Base-by-base conservation (phyloP, 2,329 filamentous ascomycete species). In the Fusarium sororula region DNA sequence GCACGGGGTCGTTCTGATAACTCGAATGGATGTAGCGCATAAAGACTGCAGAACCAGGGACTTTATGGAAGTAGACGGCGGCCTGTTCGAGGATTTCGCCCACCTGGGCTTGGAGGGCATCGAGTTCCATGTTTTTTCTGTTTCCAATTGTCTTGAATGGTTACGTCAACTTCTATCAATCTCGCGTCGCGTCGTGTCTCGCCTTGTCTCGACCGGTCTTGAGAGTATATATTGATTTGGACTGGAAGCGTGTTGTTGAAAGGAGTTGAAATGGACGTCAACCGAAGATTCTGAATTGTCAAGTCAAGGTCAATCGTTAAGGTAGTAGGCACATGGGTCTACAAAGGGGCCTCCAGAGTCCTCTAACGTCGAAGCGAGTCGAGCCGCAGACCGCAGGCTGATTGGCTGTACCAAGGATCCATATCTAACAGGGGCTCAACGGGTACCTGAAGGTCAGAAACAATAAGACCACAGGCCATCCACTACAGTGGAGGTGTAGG, bases 1-100 rank as follows among this genome's bases (percentile, higher is more conserved):
- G 93, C 64, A 98, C 91, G 15, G 96, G 96, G 79, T 99, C 96
- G 81, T 99, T 93, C 85, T 99, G 96, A 86, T 99, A 98, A 82
- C 95, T 98, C 66, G 95, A 98, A 83, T 94, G 94, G 81, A 99
- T 95, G 84, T 99, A 99, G 72, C 96, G 94, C 77, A 97, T 90
- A 79, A 98, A 88, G 77, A 99, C 98, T 47, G 96, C 94, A 37
- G 96, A 98, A 59, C 96, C 96, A 37, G 96, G 97, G 44, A 99
- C 89, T 80, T 93, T 94, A 79, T 98, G 95, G 81, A 99, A 97
- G 66, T 91, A 88, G 67, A 90, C 85, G 60, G 86, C 86, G 30
- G 88, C 85, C 70, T 87, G 84, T 51, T 89, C 83, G 74, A 87
- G 87, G 66, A 85, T 81, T 66, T 87, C 84, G 71, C 89, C 77